Percentiles rank a stretch among this genome's conserved stretches.
Conservation (phyloP, 108 stramenopile species). For the Licmophora abbreviata region DNA sequence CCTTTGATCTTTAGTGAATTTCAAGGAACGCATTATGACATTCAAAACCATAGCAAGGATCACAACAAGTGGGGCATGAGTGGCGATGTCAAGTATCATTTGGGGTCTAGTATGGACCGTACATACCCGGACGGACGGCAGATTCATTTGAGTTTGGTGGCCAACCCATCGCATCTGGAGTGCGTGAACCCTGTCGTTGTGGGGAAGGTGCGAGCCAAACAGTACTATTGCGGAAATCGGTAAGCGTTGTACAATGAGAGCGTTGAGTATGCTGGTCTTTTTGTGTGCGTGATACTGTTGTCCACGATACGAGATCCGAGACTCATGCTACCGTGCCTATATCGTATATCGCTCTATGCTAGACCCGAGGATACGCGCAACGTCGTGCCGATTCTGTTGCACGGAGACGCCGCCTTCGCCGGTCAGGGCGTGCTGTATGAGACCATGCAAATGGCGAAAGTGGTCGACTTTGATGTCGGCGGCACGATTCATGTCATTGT, state of each 20-base stretch:
- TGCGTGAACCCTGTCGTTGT: conserved; percentile 95
- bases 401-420: conserved; percentile 99
- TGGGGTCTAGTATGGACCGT: conserved; percentile 97
- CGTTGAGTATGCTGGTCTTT: too few species aligned
- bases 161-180: conserved; percentile 98
- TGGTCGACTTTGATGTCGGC: conserved; percentile 90
- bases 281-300: too few species aligned
- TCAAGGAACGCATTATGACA: conserved; percentile 90
- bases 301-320: too few species aligned
- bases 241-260: too few species aligned
- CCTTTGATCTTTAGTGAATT: conserved; percentile 97
- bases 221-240: conserved; percentile 92
- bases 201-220: conserved; percentile 97
- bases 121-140: conserved; percentile 94
- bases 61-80: conserved; percentile 76
- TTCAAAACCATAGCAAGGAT: conserved; percentile 63
- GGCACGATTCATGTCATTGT: conserved; percentile 99
- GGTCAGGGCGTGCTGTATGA: conserved; percentile 99
- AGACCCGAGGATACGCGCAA: conserved; percentile 31
- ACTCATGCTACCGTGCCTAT: too few species aligned
- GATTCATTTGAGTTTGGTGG: conserved; percentile 92
- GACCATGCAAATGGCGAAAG: conserved; percentile 92
- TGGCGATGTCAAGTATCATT: conserved; percentile 99
- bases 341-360: neutral
- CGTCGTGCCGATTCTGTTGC: conserved; percentile 93